Percentiles rank a stretch among this genome's conserved stretches.
These are phyloP conservation scores for Kwoniella sp. DNA, from an alignment of 768 basidiomycete genomes.

Conservation along the genomic window DNA sequence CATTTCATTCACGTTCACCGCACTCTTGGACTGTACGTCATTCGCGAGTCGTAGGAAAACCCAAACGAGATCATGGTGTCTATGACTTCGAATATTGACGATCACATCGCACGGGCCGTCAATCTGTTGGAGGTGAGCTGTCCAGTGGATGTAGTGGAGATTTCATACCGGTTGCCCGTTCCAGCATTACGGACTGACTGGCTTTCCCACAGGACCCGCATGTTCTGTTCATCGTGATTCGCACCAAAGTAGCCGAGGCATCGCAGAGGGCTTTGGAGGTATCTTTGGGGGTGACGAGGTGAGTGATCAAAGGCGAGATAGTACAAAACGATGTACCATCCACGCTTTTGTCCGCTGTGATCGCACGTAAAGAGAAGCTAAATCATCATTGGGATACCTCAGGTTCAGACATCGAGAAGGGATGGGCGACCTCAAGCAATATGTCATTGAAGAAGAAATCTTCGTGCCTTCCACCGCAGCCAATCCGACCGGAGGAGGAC, in stretches of 20 bases:
- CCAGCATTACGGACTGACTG: too few relatives aligned
- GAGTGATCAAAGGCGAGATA: too few relatives aligned
- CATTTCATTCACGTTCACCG: too few relatives aligned
- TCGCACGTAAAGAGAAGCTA: too few relatives aligned
- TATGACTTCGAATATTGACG: slow-evolving; percentile 35
- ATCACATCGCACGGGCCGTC: slow-evolving; percentile 42
- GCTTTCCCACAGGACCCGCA: slow-evolving; percentile 48
- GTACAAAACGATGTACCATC: too few relatives aligned
- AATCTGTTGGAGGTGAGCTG: slow-evolving; percentile 40
- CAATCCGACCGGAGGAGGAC: neutral
- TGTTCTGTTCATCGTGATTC: slow-evolving; percentile 52
- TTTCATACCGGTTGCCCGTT: neutral
- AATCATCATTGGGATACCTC: too few relatives aligned
- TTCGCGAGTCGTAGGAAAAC: slow-evolving; percentile 17
- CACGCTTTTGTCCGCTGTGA: too few relatives aligned
- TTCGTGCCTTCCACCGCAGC: slow-evolving; percentile 4
- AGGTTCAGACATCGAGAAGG: slow-evolving; percentile 53
- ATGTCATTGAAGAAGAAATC: slow-evolving; percentile 50
- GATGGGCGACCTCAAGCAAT: slow-evolving; percentile 50
- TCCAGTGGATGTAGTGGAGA: neutral
- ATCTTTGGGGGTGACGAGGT: slow-evolving; percentile 51
- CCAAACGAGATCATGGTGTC: slow-evolving; percentile 53
- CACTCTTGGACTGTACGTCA: too few relatives aligned
- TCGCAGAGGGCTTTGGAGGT: slow-evolving; percentile 49
- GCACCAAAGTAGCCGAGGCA: slow-evolving; percentile 37